Evolutionary conservation across 2,329 filamentous ascomycete species (phyloP), one percentile per base, ranked within the genome.

Genomic region (Zarea fungicola): DNA sequence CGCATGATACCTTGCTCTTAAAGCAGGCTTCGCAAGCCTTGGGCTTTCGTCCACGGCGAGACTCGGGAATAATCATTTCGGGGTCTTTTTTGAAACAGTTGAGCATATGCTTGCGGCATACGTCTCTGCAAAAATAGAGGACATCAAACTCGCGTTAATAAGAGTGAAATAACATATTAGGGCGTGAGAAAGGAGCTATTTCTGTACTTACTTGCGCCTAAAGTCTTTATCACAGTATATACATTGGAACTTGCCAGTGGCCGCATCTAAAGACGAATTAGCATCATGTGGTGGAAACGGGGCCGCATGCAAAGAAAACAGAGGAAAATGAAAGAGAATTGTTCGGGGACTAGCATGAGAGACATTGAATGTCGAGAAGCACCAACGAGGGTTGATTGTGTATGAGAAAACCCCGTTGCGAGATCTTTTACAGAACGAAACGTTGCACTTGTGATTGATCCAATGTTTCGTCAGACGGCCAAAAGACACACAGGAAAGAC

Each of bases 11-110:
- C 23, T 62, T 62, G 52, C 59, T 59, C 19, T 52, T 54, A 43
- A 59, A 62, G 45, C 62, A 64, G 2, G 55, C 54, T 18, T 62
- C 60, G 47, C 62, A 64, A 3, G 61, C 60, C 1, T 52, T 48
- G 0, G 60, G 56, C 35, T 60, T 62, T 25, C 61, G 59, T 13
- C 62, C 62, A 5, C 60, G 57, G 31, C 56, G 58, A 8, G 56
- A 51, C 1, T 55, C 53, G 4, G 57, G 57, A 1, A 60, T 23
- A 3, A 46, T 40, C 10, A 44, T 49, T 5, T 50, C 45, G 19
- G 32, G 35, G 26, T 47, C 44, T 14, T 57, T 60, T 29, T 49
- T 50, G 5, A 52, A 46, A 26, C 60, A 62, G 32, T 53, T 51
- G 6, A 53, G 25, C 7, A 55, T 51, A 42, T 62, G 60, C 36